Base-by-base conservation (phyloP, 73 alveolate species). In the Tetrahymena thermophila region DNA sequence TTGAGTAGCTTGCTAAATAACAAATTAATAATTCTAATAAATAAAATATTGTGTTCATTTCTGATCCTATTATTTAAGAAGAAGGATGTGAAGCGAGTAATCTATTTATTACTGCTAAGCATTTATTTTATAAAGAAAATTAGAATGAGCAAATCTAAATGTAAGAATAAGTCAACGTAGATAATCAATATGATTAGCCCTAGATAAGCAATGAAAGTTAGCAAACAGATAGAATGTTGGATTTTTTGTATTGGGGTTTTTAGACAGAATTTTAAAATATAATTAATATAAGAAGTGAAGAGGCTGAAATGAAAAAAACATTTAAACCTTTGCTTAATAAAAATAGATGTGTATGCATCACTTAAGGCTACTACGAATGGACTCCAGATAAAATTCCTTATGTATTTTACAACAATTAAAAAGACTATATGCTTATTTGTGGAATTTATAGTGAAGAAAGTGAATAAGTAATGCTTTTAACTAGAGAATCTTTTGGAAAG, bases 331-430 rank as follows among this genome's bases (percentile, higher is more conserved):
- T 95, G 31, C 93, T 95, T 31, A 93, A 95, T 34, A 89, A 85
- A 34, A 85, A 55, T 56, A 95, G 97, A 50, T 95, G 97, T 89
- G 97, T 95, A 17, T 34, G 85, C 17, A 85, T 95, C 25, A 94
- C 95, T n/a, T 94, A 95, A 56, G 97, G 97, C 17, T 95, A 95
- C 56, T 95, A 95, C 55, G 97, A 95, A 95, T 95, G 97, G 97
- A 95, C 93, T 34, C 85, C 93, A 35, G 94, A 95, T 85, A 95
- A 95, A 42, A 94, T 85, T 35, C 97, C 97, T 56, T 95, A 43
- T 57, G 94, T 85, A 89, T 95, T 95, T 50, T 35, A 31, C 21
- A 35, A 85, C 34, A 38, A 35, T 34, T 35, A 93, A n/a, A 95
- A 95, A n/a, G 94, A 95, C 43, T 94, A 93, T 14, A 56, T 95